These are phyloP conservation scores for Cucumis cinereus DNA, from an alignment of 306 rosid genomes.

Conservation along the genomic window DNA sequence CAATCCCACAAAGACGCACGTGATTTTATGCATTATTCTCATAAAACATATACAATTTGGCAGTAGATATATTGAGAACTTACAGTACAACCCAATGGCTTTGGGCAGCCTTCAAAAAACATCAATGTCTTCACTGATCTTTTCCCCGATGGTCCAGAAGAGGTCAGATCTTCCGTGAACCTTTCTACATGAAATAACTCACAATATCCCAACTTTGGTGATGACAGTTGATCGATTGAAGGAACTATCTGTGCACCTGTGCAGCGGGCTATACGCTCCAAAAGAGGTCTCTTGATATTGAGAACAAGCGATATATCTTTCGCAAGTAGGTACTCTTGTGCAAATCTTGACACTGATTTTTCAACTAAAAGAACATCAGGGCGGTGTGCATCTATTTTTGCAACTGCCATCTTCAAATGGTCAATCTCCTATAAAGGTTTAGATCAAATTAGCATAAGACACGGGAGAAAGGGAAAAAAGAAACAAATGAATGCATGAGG, in stretches of 20 bases:
- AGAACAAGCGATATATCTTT: slow-evolving; percentile 89
- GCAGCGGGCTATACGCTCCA: slow-evolving; percentile 93
- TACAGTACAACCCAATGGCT: slow-evolving; percentile 95
- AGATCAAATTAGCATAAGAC: background rate
- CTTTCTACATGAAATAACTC: slow-evolving; percentile 71
- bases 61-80: slow-evolving; percentile 12
- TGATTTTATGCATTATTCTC: background rate
- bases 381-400: slow-evolving; percentile 67
- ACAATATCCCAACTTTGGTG: slow-evolving; percentile 77
- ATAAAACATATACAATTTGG: background rate
- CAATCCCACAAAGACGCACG: background rate
- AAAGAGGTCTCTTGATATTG: slow-evolving; percentile 76
- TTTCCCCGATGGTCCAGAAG: slow-evolving; percentile 52
- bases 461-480: background rate
- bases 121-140: slow-evolving; percentile 76
- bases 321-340: slow-evolving; percentile 89
- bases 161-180: slow-evolving; percentile 52
- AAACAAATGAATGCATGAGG: background rate
- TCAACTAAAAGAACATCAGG: slow-evolving; percentile 92
- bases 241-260: slow-evolving; percentile 84
- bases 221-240: slow-evolving; percentile 70
- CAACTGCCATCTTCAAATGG: slow-evolving; percentile 97
- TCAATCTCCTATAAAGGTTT: slow-evolving; percentile 67
- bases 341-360: slow-evolving; percentile 90
- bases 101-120: slow-evolving; percentile 98